phyloP scores from a whole-genome alignment of 257 asterid genomes.

The Primulina huaijiensis region DNA sequence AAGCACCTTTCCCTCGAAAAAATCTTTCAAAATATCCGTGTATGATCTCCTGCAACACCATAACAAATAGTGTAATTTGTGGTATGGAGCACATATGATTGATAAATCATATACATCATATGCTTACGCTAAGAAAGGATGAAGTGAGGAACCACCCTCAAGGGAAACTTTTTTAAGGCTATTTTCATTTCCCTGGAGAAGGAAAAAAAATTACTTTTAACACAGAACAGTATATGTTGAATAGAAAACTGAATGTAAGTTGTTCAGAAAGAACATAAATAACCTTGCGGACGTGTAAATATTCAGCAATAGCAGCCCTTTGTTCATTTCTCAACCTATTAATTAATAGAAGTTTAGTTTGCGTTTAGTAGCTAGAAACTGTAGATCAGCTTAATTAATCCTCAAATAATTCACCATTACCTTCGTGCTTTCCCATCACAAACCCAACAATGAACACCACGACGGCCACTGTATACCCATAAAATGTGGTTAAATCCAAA shows the following conservation, averaged over 20 bases:
- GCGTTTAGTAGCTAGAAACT: not conserved
- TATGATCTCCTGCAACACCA: slow-evolving; percentile 67
- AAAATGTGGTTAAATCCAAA: slow-evolving; percentile 86
- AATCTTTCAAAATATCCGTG: slow-evolving; percentile 58
- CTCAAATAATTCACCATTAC: slow-evolving; percentile 36
- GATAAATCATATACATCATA: slow-evolving; percentile 11
- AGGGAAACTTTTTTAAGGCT: slow-evolving; percentile 64
- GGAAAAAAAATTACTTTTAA: slow-evolving; percentile 16
- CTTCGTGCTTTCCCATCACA: slow-evolving; percentile 94
- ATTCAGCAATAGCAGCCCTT: slow-evolving; percentile 77
- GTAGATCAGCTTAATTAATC: not conserved
- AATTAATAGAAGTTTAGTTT: slow-evolving; percentile 22
- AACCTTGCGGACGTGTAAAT: slow-evolving; percentile 86
- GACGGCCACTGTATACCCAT: slow-evolving; percentile 95
- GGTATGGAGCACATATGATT: slow-evolving; percentile 16
- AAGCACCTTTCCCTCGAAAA: slow-evolving; percentile 61
- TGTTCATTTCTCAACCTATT: slow-evolving; percentile 82
- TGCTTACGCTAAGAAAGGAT: slow-evolving; percentile 84
- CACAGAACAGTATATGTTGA: slow-evolving; percentile 8
- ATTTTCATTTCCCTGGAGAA: slow-evolving; percentile 76
- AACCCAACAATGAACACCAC: slow-evolving; percentile 99
- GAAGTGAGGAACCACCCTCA: slow-evolving; percentile 48
- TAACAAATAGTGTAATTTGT: slow-evolving; percentile 10
- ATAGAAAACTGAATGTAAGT: slow-evolving; percentile 8
- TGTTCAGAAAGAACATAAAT: slow-evolving; percentile 13